Evolutionary conservation across 106 monocot genomes (phyloP), one percentile per base, ranked within the genome.

Genomic region (Acorus gramineus): DNA sequence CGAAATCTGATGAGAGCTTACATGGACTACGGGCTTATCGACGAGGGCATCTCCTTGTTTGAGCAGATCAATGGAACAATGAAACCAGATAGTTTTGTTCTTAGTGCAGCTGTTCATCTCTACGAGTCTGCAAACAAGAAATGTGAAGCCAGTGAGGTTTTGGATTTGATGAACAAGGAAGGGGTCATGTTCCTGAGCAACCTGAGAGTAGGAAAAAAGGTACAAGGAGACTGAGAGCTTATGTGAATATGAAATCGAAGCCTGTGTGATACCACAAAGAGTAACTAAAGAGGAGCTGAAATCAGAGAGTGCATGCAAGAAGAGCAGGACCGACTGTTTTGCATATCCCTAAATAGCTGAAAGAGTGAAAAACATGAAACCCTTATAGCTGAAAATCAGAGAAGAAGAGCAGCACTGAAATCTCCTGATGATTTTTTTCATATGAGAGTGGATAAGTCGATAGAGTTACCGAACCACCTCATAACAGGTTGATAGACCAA

Each of bases 41-140:
- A 85, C 5, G 72, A 89, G 58, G 91, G 91, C n/a, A 68, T 88
- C 66, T 67, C 65, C 49, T 91, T 92, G 47, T 98, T 77, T 66
- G 79, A 88, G 61, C 68, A 71, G 14, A 62, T 77, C 47, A 59
- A 68, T 12, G 62, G 62, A 9, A 67, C 59, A 53, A 55, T 86
- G 55, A 88, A 98, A 60, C 81, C 88, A 48, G 91, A 98, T 73
- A 75, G 92, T 11, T 89, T 79, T 68, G 68, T 98, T 63, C 64
- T 92, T 57, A 98, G 88, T 77, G 83, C 81, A 68, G 92, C 85
- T 1, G 73, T 76, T 64, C 96, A 98, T 86, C 77, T 98, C 44
- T 98, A 88, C 58, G 77, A 80, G 52, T 68, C 60, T 61, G 47
- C 50, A 46, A 83, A 83, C n/a, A 79, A 76, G 67, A 61, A 69